Base-by-base conservation (phyloP, 805 yeast genomes). In the Suhomyces kilbournensis region DNA sequence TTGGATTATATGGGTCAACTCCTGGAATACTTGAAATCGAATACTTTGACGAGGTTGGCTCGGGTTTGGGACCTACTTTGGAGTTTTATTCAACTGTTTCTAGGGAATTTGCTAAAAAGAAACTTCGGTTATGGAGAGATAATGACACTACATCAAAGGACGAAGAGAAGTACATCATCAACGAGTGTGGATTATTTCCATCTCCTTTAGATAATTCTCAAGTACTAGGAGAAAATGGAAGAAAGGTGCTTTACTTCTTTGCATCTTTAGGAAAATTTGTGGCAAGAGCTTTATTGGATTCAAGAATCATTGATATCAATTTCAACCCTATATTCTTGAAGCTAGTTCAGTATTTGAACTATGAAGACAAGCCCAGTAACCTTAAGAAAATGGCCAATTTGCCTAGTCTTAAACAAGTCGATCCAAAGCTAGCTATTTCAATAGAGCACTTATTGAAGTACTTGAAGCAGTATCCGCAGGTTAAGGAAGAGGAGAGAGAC, bases 11-110 rank as follows among this genome's bases (percentile, higher is more conserved):
- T 65, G 96, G 94, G 0, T 71, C 88, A 0, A 78, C 85, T n/a
- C 91, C 97, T 1, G 86, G 90, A 26, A 75, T 88, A 4, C 70
- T 93, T 20, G 98, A 93, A 60, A 84, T 94, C 51, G 97, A 92
- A 65, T 93, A 88, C 61, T 83, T 79, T 56, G 91, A 86, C 57
- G 99, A 93, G 66, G 97, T 80, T 6, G 99, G 98, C n/a, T 86
- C 97, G 0, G 99, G 99, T 0, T 71, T 91, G 44, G 99, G 99
- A 0, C 99, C 99, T 3, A 93, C 99, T 0, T 74, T 92, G 56
- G 99, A 93, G 68, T 93, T 94, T 63, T 93, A 90, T 63, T 84
- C 97, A 0, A 74, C 78, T 14, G 90, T 89, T 1, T 90, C 97
- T 0, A 82, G 76, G 52, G 91, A 85, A 56, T 90, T 93, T 65